Conservation (phyloP, 176 grass and related monocot genomes). For the Pontederia crassipes region DNA sequence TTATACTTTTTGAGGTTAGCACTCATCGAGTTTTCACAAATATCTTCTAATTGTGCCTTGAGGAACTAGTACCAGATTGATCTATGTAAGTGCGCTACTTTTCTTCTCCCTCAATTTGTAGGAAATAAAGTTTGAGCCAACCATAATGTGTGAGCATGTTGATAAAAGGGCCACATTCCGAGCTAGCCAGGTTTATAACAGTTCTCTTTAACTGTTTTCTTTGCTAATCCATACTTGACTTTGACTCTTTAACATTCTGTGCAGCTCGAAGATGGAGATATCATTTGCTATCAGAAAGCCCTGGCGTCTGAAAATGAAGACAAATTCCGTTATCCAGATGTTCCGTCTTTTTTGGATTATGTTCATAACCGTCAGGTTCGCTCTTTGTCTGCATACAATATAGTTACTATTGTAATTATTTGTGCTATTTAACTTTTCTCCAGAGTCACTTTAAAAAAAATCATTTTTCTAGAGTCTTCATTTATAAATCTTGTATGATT, state of each 20-base stretch:
- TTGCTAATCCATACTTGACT: conserved; percentile 9
- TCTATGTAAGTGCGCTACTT: conserved; percentile 16
- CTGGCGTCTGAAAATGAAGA: conserved; percentile 40
- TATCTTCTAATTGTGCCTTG: not conserved
- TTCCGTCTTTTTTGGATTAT: conserved; percentile 89
- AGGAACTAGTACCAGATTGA: not conserved
- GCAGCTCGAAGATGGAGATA: conserved; percentile 98
- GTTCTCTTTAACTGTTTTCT: not conserved
- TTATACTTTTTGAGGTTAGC: conserved; percentile 74
- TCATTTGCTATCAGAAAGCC: conserved; percentile 85
- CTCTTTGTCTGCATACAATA: conserved; percentile 3
- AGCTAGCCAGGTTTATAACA: conserved; percentile 62
- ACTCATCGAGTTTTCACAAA: not conserved
- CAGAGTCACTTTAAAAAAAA: not conserved
- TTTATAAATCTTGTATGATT: conserved; percentile 11
- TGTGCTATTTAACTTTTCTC: not conserved
- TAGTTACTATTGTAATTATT: conserved; percentile 1
- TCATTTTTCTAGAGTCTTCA: not conserved
- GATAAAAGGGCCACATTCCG: conserved; percentile 64
- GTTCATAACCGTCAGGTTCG: conserved; percentile 85
- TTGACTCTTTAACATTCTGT: conserved; percentile 20
- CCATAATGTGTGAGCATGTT: conserved; percentile 95
- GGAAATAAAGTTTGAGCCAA: conserved; percentile 99
- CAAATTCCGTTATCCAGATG: conserved; percentile 61
- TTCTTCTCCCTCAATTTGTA: conserved; percentile 27